Percentiles rank a stretch among this genome's conserved stretches.
phyloP scores from a whole-genome alignment of 768 basidiomycete genomes.

The Symmetrospora coprosmae region DNA sequence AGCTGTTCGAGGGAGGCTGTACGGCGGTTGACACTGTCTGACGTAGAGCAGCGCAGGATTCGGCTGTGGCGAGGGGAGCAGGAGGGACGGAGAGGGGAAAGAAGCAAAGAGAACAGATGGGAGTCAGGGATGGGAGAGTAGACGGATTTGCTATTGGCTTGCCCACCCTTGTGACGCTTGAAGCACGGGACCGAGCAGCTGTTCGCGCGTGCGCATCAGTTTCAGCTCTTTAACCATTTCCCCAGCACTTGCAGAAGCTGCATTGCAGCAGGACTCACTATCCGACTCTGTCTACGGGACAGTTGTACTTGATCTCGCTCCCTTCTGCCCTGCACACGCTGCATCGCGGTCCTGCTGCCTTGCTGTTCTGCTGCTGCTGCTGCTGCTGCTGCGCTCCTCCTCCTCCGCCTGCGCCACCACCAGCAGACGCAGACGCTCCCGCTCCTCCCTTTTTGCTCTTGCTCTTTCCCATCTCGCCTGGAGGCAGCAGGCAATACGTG shows the following conservation, averaged over 20 bases:
- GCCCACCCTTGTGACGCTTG: conserved; percentile 16
- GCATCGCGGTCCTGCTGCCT: neutral
- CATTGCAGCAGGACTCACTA: conserved; percentile 14
- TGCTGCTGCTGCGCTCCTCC: too few relatives aligned
- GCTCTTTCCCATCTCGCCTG: too few relatives aligned
- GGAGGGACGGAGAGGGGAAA: neutral
- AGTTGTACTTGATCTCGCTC: conserved; percentile 18
- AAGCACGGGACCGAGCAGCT: conserved; percentile 19
- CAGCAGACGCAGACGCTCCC: too few relatives aligned
- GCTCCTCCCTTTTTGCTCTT: too few relatives aligned
- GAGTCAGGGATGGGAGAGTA: neutral
- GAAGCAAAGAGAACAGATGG: neutral
- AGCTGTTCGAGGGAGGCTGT: neutral
- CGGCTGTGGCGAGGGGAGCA: neutral
- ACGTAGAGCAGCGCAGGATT: conserved; percentile 1
- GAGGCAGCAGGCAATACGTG: neutral
- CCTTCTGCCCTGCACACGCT: conserved; percentile 9
- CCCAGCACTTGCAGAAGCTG: too few relatives aligned
- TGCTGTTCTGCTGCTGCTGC: neutral
- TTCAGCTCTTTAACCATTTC: too few relatives aligned
- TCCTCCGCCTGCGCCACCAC: too few relatives aligned
- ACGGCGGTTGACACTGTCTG: neutral
- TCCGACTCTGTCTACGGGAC: conserved; percentile 16
- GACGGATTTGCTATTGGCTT: too few relatives aligned
- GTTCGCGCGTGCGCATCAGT: too few relatives aligned